phyloP scores from a whole-genome alignment of 2,329 filamentous ascomycete genomes.

The Fusarium succisae region DNA sequence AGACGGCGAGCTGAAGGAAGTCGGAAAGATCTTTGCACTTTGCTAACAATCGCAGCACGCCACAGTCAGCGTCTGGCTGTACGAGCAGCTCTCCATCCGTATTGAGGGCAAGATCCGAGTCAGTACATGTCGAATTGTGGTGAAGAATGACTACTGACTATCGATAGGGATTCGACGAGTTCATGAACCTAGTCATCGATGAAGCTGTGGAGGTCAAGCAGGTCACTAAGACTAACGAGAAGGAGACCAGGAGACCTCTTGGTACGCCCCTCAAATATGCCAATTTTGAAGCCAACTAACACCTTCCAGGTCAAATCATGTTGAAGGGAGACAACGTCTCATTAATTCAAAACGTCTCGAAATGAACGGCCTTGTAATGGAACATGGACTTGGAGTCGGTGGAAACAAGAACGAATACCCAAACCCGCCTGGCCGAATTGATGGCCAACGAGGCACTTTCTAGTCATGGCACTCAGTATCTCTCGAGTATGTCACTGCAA shows the following conservation, averaged over 20 bases:
- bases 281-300: not conserved
- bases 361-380: slow-evolving; percentile 27
- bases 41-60: slow-evolving; percentile 65
- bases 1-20: not conserved
- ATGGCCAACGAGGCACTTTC: slow-evolving; percentile 24
- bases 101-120: slow-evolving; percentile 98
- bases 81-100: slow-evolving; percentile 91
- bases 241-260: slow-evolving; percentile 79
- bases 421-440: slow-evolving; percentile 20
- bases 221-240: slow-evolving; percentile 78
- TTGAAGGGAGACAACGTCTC: slow-evolving; percentile 91
- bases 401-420: slow-evolving; percentile 31
- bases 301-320: slow-evolving; percentile 77
- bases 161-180: slow-evolving; percentile 93
- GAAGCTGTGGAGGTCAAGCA: slow-evolving; percentile 93
- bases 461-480: slow-evolving; percentile 21
- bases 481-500: slow-evolving; percentile 4
- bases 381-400: slow-evolving; percentile 1
- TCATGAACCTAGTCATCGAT: slow-evolving; percentile 98
- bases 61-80: slow-evolving; percentile 94
- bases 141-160: not conserved
- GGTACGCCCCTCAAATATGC: slow-evolving; percentile 63
- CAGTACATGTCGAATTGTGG: slow-evolving; percentile 46
- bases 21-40: not conserved
- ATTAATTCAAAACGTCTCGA: slow-evolving; percentile 70